These are phyloP conservation scores for Penicillium robsamsonii DNA, from an alignment of 495 filamentous ascomycete genomes.

Conservation along the genomic window DNA sequence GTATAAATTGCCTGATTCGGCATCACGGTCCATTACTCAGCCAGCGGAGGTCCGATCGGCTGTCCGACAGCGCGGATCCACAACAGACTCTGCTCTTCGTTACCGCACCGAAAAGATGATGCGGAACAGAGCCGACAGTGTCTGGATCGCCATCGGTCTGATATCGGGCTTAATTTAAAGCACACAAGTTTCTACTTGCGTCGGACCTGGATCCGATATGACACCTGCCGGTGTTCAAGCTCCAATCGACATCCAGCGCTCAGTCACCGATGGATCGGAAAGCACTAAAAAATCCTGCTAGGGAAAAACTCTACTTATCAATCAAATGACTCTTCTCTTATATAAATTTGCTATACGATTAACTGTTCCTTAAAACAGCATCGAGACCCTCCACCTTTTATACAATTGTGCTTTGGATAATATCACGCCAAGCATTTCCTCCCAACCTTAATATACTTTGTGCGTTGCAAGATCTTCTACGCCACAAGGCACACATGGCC, in stretches of 20 bases:
- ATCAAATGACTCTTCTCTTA: slow-evolving; percentile 11
- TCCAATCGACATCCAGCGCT: slow-evolving; percentile 24
- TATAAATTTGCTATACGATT: background rate
- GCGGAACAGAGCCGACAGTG: slow-evolving; percentile 22
- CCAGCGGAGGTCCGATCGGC: slow-evolving; percentile 25
- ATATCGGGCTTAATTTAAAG: slow-evolving; percentile 16
- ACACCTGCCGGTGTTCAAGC: slow-evolving; percentile 15
- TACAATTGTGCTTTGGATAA: background rate
- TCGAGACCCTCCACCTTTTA: background rate
- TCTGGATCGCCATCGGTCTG: slow-evolving; percentile 16
- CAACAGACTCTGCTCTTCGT: slow-evolving; percentile 4
- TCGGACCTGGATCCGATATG: slow-evolving; percentile 27
- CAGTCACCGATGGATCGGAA: slow-evolving; percentile 20
- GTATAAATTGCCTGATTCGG: background rate
- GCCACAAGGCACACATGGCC: slow-evolving; percentile 10
- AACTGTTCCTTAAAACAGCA: background rate
- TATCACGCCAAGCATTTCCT: slow-evolving; percentile 1
- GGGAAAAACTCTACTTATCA: slow-evolving; percentile 7
- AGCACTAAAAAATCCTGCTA: slow-evolving; percentile 12
- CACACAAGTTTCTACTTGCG: slow-evolving; percentile 3
- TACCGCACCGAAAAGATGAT: slow-evolving; percentile 15
- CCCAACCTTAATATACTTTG: background rate
- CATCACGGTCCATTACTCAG: background rate
- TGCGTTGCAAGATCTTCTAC: background rate
- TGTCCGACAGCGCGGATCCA: slow-evolving; percentile 27